Evolutionary conservation across 2,329 filamentous ascomycete genomes (phyloP).

Genomic region (Botrytis elliptica): DNA sequence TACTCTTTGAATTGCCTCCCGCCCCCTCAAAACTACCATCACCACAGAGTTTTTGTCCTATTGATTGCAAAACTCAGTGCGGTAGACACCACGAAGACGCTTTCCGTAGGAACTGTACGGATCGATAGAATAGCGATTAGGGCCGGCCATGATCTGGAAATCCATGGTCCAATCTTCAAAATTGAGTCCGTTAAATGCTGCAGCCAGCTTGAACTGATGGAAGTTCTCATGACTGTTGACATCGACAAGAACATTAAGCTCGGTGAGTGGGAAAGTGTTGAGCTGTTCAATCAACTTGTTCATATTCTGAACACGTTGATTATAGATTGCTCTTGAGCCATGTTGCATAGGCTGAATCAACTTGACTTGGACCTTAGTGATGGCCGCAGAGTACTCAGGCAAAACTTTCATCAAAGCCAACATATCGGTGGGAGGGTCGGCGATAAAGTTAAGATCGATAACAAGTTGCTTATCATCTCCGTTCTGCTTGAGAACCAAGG

Average conservation of each 20-base stretch:
- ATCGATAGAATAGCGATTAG: background rate
- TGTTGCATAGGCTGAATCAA: background rate
- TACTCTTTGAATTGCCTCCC: no score
- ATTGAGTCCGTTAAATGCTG: background rate
- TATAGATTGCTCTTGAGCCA: background rate
- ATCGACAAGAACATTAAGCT: background rate
- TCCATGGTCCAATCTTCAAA: background rate
- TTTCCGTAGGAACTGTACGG: background rate
- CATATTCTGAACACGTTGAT: background rate
- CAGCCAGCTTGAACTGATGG: background rate
- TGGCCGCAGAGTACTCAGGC: background rate
- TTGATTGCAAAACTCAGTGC: background rate
- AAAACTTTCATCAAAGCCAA: background rate
- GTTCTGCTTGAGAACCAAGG: background rate
- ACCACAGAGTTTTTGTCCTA: background rate
- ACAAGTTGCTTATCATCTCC: background rate
- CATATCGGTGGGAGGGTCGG: background rate
- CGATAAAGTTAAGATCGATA: background rate
- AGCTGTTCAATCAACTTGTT: background rate
- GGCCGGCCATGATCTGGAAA: background rate
- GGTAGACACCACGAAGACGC: background rate
- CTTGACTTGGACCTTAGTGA: background rate
- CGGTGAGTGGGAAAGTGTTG: background rate
- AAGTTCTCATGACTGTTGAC: background rate
- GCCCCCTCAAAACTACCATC: no score